These are phyloP conservation scores for Rosa hybrid DNA, from an alignment of 331 rosid genomes.

Conservation along the genomic window DNA sequence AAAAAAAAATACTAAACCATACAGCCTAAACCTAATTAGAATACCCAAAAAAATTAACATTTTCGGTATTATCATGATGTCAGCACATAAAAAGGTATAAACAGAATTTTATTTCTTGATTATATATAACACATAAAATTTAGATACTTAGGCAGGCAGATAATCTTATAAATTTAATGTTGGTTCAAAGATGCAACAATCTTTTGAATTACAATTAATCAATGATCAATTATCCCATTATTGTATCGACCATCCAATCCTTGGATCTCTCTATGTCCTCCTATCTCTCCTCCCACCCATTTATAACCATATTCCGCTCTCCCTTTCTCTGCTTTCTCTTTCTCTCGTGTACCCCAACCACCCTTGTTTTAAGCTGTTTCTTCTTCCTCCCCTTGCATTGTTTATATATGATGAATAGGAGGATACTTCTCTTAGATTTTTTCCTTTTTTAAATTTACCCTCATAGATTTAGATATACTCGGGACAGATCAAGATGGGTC, in stretches of 20 bases:
- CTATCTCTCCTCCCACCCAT: conserved; percentile 43
- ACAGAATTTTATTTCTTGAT: background rate
- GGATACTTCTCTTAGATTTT: conserved; percentile 3
- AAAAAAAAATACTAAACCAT: no score
- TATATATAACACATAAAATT: no score
- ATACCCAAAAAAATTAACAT: no score
- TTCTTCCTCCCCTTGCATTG: conserved; percentile 41
- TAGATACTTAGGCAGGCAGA: background rate
- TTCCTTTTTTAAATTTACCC: background rate
- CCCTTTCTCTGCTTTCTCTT: conserved; percentile 31
- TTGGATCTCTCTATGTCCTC: conserved; percentile 37
- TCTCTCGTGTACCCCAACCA: conserved; percentile 24
- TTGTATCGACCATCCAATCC: conserved; percentile 29
- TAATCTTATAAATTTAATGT: background rate
- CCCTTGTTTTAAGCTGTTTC: conserved; percentile 50
- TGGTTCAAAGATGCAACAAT: conserved; percentile 2
- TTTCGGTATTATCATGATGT: no score
- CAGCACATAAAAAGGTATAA: no score
- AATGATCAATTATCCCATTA: background rate
- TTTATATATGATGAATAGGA: conserved; percentile 8
- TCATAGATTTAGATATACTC: conserved; percentile 11
- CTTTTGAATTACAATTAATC: background rate
- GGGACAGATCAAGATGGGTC: conserved; percentile 58
- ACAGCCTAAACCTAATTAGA: no score
- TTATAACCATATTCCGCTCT: conserved; percentile 53